These are phyloP conservation scores for Jasminum sambac DNA, from an alignment of 257 asterid genomes.

Conservation along the genomic window DNA sequence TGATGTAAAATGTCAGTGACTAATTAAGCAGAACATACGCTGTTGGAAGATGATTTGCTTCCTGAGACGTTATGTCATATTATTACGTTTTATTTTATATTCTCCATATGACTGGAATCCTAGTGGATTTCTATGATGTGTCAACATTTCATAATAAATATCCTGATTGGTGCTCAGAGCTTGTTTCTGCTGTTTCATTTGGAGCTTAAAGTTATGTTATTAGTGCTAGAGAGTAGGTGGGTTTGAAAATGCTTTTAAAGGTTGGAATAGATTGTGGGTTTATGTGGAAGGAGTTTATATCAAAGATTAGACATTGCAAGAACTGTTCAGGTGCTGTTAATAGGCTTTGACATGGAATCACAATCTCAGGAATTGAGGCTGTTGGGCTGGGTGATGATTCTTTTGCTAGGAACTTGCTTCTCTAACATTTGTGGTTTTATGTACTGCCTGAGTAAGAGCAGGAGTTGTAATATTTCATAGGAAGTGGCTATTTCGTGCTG, in stretches of 20 bases:
- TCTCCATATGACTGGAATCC: conserved; percentile 10
- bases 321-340: not conserved
- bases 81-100: not conserved
- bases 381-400: not conserved
- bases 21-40: not conserved
- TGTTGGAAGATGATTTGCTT: conserved; percentile 20
- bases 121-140: conserved; percentile 20
- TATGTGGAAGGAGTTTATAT: not conserved
- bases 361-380: not conserved
- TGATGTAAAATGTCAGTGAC: not conserved
- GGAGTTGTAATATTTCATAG: conserved; percentile 8
- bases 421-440: not conserved
- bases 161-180: conserved; percentile 2
- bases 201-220: no score
- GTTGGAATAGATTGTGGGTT: not conserved
- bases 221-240: not conserved
- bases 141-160: conserved; percentile 13
- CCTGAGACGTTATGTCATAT: conserved; percentile 1
- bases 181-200: conserved; percentile 18
- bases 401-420: not conserved
- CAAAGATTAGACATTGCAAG: not conserved
- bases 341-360: not conserved
- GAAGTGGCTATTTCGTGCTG: not conserved
- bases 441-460: not conserved
- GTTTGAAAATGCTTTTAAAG: not conserved